Base-by-base conservation (phyloP, 768 basidiomycete genomes). In the Suillus decipiens region DNA sequence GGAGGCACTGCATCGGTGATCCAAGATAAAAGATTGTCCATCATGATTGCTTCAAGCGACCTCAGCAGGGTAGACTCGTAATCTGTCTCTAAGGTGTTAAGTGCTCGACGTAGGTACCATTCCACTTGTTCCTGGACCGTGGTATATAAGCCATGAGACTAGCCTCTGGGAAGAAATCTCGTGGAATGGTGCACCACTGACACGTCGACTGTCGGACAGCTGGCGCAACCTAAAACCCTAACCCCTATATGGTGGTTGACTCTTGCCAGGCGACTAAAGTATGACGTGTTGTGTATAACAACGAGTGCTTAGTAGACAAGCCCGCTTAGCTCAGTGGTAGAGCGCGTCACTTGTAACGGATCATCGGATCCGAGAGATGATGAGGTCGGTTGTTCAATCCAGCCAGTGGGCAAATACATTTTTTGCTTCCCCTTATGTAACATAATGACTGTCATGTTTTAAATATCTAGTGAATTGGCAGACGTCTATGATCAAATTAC, bases 331-430 rank as follows among this genome's bases (percentile, higher is more conserved):
- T 78, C 77, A 78, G 77, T 79, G 78, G 77, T 73, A 79, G 77
- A 79, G 78, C 78, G 77, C 78, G 69, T 77, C 77, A 73, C 77
- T 77, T 75, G 76, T 76, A 76, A 39, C 11, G 51, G 51, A 34
- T 53, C 51, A 34, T 12, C 17, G 7, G 51, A 53, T 53, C 33
- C 33, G 51, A 56, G 55, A 56, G 55, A 78, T 78, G 76, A 76
- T 77, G 76, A 77, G 76, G 76, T 77, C 76, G 77, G 76, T 78
- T 78, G 77, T 77, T 78, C 77, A 77, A 77, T 77, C 77, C 76
- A 77, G 75, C 76, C 77, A 77, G 72, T 72, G 77, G 76, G 76
- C 76, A 77, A 34, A n/a, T 34, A 5, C 19, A 1, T 53, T 53
- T 34, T 36, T 53, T 50, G 19, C 31, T 33, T 6, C 28, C 28